A percentile compares a stretch with the other conserved stretches of the same genome.
Evolutionary conservation across 306 rosid species (phyloP).

Genomic region (Prunus armeniaca): DNA sequence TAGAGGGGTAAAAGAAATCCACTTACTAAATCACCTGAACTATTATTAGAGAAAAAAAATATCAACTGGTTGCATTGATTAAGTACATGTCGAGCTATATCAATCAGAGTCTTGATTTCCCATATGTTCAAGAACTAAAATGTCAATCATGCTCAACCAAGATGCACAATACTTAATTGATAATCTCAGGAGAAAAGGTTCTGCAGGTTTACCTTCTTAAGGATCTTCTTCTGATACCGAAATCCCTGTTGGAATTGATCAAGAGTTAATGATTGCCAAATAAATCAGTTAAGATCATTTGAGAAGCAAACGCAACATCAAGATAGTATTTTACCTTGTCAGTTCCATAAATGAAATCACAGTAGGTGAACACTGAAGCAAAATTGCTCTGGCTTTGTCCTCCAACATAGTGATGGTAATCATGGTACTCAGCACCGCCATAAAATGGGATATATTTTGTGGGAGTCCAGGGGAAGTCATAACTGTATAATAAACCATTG

Average conservation of each 20-base stretch:
- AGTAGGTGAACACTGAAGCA: slow-evolving; percentile 94
- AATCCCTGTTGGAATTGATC: slow-evolving; percentile 61
- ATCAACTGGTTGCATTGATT: neutral
- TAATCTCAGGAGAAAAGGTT: slow-evolving; percentile 5
- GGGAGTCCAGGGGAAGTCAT: slow-evolving; percentile 83
- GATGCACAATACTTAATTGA: slow-evolving; percentile 1
- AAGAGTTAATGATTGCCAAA: slow-evolving; percentile 26
- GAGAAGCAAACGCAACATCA: slow-evolving; percentile 16
- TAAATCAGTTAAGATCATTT: slow-evolving; percentile 20
- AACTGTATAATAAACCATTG: slow-evolving; percentile 40
- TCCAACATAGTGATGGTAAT: slow-evolving; percentile 97
- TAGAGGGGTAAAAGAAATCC: neutral
- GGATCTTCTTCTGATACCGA: slow-evolving; percentile 77
- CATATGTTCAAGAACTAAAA: neutral
- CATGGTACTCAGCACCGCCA: slow-evolving; percentile 93
- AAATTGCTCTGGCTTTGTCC: slow-evolving; percentile 95
- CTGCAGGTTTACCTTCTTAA: slow-evolving; percentile 54
- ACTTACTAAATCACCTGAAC: too few species aligned
- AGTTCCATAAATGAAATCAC: slow-evolving; percentile 94
- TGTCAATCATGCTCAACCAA: neutral
- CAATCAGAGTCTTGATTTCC: neutral
- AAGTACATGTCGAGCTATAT: neutral
- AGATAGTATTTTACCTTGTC: slow-evolving; percentile 67
- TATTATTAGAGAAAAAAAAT: neutral
- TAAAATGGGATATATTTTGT: slow-evolving; percentile 86